Percentiles rank a stretch among this genome's conserved stretches.
These are phyloP conservation scores for Begonia loranthoides DNA, from an alignment of 306 rosid genomes.

Conservation along the genomic window DNA sequence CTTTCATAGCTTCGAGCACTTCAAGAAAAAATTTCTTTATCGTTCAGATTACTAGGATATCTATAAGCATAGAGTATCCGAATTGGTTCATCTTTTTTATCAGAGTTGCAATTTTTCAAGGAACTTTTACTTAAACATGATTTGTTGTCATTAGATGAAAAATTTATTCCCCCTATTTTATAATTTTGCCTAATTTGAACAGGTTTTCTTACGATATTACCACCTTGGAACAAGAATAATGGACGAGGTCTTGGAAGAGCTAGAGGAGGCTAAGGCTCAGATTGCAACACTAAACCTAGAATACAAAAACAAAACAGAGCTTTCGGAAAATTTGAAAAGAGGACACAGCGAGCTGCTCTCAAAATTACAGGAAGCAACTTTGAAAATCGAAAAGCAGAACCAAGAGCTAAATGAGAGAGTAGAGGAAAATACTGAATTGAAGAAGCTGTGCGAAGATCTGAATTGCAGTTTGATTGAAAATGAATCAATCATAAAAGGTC, in stretches of 20 bases:
- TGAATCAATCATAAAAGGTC: constrained; percentile 38
- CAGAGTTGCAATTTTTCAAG: no score
- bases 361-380: constrained; percentile 32
- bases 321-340: constrained; percentile 43
- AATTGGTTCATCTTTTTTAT: no score
- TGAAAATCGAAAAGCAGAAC: constrained; percentile 42
- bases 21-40: background rate
- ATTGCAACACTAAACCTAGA: constrained; percentile 47
- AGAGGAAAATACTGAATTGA: constrained; percentile 16
- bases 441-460: constrained; percentile 30
- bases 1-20: background rate
- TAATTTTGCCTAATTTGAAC: background rate
- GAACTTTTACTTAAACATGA: no score
- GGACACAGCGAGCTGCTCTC: constrained; percentile 29
- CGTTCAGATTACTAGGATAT: background rate
- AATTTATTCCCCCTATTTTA: background rate
- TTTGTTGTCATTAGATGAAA: no score
- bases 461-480: constrained; percentile 22
- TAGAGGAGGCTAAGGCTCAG: constrained; percentile 54
- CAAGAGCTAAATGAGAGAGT: constrained; percentile 34
- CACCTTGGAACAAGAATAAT: constrained; percentile 14
- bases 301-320: constrained; percentile 31
- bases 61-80: background rate
- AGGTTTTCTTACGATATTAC: background rate
- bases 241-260: constrained; percentile 53